A percentile compares a stretch with the other conserved stretches of the same genome.
Evolutionary conservation across 768 basidiomycete species (phyloP).

Genomic region (Plicaturopsis crispa): DNA sequence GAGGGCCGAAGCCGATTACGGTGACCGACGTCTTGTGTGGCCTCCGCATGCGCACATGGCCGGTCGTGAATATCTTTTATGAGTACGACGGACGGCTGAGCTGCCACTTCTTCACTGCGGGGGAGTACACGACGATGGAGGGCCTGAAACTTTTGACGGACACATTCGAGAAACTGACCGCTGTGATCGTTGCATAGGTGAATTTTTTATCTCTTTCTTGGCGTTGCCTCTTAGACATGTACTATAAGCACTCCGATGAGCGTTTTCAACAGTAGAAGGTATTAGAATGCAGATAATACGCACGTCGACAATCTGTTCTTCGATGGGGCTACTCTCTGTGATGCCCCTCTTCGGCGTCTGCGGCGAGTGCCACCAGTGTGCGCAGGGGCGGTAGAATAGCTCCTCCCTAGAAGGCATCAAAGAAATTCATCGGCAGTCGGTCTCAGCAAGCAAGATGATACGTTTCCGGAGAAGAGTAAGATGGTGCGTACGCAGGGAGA

Average conservation of each 20-base stretch:
- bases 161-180: too few species aligned
- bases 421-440: background rate
- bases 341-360: constrained; percentile 56
- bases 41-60: background rate
- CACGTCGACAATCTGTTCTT: constrained; percentile 67
- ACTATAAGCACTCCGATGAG: too few species aligned
- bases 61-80: background rate
- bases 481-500: constrained; percentile 66
- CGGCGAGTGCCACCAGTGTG: constrained; percentile 69
- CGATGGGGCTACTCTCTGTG: constrained; percentile 41
- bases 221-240: too few species aligned
- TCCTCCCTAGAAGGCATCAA: constrained; percentile 58
- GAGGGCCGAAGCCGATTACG: background rate
- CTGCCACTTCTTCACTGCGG: background rate
- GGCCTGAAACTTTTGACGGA: too few species aligned
- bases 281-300: too few species aligned
- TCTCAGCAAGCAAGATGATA: too few species aligned
- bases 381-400: constrained; percentile 81
- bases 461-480: too few species aligned
- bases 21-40: background rate
- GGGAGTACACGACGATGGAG: background rate
- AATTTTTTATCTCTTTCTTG: too few species aligned
- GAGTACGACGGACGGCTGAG: constrained; percentile 1
- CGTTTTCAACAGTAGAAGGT: background rate
- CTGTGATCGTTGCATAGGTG: too few species aligned